Evolutionary conservation across 2,329 filamentous ascomycete species (phyloP).

Genomic region (Trichoderma breve): DNA sequence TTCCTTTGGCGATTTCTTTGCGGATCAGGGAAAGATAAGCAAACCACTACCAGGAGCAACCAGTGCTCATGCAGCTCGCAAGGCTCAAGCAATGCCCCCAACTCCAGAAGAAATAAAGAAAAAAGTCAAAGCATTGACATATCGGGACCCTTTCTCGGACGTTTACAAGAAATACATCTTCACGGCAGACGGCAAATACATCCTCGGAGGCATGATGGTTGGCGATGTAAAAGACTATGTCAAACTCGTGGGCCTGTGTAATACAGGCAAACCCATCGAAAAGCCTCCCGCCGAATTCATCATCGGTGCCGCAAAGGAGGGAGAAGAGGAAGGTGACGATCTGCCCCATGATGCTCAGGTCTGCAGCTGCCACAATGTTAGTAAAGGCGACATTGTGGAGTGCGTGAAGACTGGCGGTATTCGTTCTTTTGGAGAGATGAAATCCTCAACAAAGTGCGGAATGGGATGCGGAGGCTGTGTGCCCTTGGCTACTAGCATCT

Average conservation of each 20-base stretch:
- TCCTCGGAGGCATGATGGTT: constrained; percentile 97
- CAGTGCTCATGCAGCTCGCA: not conserved
- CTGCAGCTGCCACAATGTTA: constrained; percentile 91
- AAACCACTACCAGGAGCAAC: constrained; percentile 60
- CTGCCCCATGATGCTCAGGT: constrained; percentile 83
- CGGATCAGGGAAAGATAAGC: constrained; percentile 73
- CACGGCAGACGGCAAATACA: constrained; percentile 82
- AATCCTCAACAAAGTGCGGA: constrained; percentile 87
- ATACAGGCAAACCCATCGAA: constrained; percentile 75
- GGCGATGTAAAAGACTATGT: constrained; percentile 89
- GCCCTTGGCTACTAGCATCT: constrained; percentile 83
- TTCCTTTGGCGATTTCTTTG: constrained; percentile 92
- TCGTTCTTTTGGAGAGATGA: constrained; percentile 78
- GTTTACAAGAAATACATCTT: constrained; percentile 96
- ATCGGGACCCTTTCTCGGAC: constrained; percentile 82
- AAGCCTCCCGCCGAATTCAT: constrained; percentile 80
- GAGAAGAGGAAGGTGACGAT: constrained; percentile 73
- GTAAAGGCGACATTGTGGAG: constrained; percentile 74
- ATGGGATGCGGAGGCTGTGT: constrained; percentile 89
- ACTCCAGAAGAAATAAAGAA: not conserved
- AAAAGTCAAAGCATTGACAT: constrained; percentile 76
- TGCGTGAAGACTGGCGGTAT: constrained; percentile 74
- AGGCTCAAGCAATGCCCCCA: constrained; percentile 34
- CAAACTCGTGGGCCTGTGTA: constrained; percentile 84
- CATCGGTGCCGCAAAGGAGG: constrained; percentile 68